phyloP scores from a whole-genome alignment of 2,329 filamentous ascomycete genomes.

The Cordyceps farinosa region DNA sequence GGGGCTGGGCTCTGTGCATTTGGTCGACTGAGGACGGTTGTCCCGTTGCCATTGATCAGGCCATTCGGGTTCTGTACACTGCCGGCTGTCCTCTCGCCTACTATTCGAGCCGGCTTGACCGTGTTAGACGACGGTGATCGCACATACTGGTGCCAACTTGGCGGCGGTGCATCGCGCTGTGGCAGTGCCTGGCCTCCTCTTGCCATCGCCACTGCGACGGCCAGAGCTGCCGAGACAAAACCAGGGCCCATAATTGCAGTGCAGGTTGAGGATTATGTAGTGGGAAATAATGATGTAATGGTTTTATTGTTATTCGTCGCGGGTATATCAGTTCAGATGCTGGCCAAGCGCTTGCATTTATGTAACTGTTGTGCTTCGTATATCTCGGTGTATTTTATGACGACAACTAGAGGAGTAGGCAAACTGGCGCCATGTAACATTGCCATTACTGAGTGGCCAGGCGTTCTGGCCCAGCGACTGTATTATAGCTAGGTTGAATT shows the following conservation, averaged over 20 bases:
- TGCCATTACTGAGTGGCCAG: background rate
- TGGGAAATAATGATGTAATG: background rate
- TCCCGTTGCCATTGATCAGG: background rate
- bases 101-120: background rate
- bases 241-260: background rate
- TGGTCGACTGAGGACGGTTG: background rate
- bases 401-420: no score
- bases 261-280: background rate
- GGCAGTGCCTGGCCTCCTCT: background rate
- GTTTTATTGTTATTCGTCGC: background rate
- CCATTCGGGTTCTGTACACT: background rate
- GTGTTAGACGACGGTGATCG: background rate
- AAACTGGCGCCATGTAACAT: background rate
- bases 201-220: background rate
- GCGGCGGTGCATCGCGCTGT: background rate
- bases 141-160: conserved; percentile 6
- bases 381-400: background rate
- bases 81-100: background rate
- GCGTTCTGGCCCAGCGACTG: background rate
- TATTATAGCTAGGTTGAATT: background rate
- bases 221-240: background rate
- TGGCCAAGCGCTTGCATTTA: background rate
- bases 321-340: background rate
- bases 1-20: conserved; percentile 26
- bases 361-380: background rate